Evolutionary conservation across 306 rosid genomes (phyloP).

Genomic region (Cicer pinnatifidum): DNA sequence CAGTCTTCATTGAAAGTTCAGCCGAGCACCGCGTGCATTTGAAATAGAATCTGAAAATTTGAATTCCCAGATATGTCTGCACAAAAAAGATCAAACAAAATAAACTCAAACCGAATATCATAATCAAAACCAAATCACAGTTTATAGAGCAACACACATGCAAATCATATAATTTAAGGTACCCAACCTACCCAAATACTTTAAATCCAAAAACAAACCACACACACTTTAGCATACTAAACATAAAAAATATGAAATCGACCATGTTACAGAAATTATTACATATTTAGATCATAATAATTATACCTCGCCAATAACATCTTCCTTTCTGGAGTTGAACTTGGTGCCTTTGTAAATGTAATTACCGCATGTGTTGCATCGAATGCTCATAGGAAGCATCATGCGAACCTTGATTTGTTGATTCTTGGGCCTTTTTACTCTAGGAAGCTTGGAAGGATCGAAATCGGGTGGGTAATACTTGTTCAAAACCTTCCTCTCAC

Average conservation of each 20-base stretch:
- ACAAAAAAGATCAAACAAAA: constrained; percentile 29
- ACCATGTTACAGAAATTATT: not conserved
- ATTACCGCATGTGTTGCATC: constrained; percentile 81
- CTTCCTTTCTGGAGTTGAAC: constrained; percentile 58
- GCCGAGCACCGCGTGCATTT: constrained; percentile 90
- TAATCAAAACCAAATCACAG: constrained; percentile 27
- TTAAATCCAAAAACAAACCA: not conserved
- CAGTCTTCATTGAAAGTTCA: constrained; percentile 84
- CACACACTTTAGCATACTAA: not conserved
- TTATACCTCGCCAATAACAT: constrained; percentile 54
- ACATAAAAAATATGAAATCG: not conserved
- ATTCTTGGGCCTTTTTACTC: constrained; percentile 73
- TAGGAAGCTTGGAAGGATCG: constrained; percentile 81
- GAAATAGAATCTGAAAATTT: constrained; percentile 82
- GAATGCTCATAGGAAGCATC: constrained; percentile 99
- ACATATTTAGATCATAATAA: not conserved
- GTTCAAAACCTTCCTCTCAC: constrained; percentile 89
- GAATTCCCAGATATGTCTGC: constrained; percentile 90
- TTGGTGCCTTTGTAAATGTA: constrained; percentile 60
- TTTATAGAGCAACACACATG: not conserved
- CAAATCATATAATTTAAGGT: too few species aligned
- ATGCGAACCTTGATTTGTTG: constrained; percentile 91
- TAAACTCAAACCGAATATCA: not conserved
- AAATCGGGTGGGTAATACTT: constrained; percentile 96
- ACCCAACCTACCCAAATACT: too few species aligned